Evolutionary conservation across 1,284 basidiomycete genomes (phyloP).

Genomic region (Sphaerobolus stellatus): DNA sequence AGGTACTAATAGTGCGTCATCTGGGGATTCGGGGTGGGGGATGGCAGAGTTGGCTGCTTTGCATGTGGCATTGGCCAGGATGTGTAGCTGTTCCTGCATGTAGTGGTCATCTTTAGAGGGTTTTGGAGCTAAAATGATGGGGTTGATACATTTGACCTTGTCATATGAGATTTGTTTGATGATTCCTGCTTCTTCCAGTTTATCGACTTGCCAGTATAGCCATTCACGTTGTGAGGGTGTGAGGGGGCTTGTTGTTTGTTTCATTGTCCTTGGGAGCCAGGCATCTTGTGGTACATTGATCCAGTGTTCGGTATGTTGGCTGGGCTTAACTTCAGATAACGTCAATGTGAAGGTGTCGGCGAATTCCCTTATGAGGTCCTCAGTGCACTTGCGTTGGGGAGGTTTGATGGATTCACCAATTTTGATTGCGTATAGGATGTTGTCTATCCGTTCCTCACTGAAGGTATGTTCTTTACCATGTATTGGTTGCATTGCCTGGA

Average conservation of each 20-base stretch:
- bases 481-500: no score
- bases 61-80: not conserved
- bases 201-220: conserved; percentile 12
- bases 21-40: not conserved
- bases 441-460: conserved; percentile 12
- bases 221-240: conserved; percentile 14
- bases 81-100: not conserved
- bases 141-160: conserved; percentile 14
- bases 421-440: conserved; percentile 12
- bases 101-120: conserved; percentile 1
- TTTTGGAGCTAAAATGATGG: conserved; percentile 18
- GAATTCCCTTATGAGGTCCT: conserved; percentile 13
- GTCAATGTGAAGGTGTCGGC: conserved; percentile 16
- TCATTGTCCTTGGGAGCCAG: conserved; percentile 12
- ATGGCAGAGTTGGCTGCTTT: not conserved
- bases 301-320: conserved; percentile 13
- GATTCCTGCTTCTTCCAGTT: conserved; percentile 15
- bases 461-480: no score
- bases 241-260: conserved; percentile 8
- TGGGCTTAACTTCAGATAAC: conserved; percentile 15
- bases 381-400: conserved; percentile 8
- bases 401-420: conserved; percentile 13
- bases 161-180: conserved; percentile 11
- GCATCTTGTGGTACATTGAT: conserved; percentile 13
- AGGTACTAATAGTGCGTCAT: not conserved